Conservation (phyloP, 2,329 filamentous ascomycete species). For the Ophiostoma montium region DNA sequence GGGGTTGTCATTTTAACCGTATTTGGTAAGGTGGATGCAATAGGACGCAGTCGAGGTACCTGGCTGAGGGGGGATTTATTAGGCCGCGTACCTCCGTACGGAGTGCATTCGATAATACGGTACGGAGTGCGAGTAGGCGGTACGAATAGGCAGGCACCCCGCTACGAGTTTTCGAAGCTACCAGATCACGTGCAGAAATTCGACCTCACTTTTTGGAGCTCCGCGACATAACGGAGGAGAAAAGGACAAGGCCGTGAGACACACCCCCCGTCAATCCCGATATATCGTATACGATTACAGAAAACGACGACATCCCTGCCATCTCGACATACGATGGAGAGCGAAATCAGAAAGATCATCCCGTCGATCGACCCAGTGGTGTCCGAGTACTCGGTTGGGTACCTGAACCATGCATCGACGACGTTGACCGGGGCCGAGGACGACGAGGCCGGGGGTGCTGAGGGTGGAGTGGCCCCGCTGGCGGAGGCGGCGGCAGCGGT, state of each 20-base stretch:
- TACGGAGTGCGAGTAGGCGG: not conserved
- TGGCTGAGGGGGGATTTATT: no score
- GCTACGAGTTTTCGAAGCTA: not conserved
- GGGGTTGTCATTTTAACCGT: no score
- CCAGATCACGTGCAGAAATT: constrained; percentile 9
- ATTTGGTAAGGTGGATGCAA: no score
- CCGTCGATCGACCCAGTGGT: constrained; percentile 80
- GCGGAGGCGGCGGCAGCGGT: constrained; percentile 72
- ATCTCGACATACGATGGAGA: constrained; percentile 48
- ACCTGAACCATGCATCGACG: constrained; percentile 83
- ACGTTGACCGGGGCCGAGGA: constrained; percentile 60
- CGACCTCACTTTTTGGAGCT: not conserved
- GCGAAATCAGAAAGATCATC: constrained; percentile 71
- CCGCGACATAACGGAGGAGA: not conserved
- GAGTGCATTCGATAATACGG: no score
- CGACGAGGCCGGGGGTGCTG: constrained; percentile 44
- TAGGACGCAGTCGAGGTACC: no score
- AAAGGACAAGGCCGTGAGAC: not conserved
- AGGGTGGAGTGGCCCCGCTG: constrained; percentile 45
- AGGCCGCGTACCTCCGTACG: no score
- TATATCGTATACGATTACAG: not conserved
- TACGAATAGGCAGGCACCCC: no score
- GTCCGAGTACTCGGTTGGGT: constrained; percentile 87
- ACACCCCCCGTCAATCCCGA: not conserved
- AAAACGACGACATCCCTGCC: no score